Conservation (phyloP, 1,284 basidiomycete genomes). For the Sporisorium scitamineum region DNA sequence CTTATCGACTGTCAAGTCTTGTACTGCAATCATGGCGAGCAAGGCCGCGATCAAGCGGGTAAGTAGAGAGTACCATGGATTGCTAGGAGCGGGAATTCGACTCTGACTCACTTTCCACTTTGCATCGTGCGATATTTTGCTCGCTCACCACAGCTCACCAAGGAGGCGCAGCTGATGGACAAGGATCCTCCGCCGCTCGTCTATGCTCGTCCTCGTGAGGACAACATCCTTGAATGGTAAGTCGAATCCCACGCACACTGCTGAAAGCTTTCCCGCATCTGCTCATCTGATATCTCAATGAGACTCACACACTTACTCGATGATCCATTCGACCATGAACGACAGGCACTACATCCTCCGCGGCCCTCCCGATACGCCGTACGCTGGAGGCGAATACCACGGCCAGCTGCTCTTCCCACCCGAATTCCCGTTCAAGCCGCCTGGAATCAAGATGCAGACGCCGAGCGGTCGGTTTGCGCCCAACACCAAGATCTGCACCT, state of each 20-base stretch:
- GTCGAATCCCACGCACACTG: slow-evolving; percentile 18
- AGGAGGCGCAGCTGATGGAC: slow-evolving; percentile 94
- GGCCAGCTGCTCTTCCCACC: slow-evolving; percentile 75
- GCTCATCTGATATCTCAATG: too few species aligned
- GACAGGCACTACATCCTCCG: slow-evolving; percentile 74
- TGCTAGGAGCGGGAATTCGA: not conserved
- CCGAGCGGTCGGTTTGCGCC: slow-evolving; percentile 92
- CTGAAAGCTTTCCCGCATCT: not conserved
- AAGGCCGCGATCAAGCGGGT: slow-evolving; percentile 53
- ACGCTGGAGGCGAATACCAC: slow-evolving; percentile 91
- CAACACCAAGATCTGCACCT: slow-evolving; percentile 82
- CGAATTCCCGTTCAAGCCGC: slow-evolving; percentile 76
- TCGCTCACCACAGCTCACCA: slow-evolving; percentile 75
- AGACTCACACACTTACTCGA: too few species aligned
- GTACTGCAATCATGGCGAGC: slow-evolving; percentile 33
- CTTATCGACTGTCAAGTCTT: not conserved
- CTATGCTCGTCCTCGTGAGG: slow-evolving; percentile 92
- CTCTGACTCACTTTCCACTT: not conserved
- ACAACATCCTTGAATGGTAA: slow-evolving; percentile 80
- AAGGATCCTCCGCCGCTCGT: slow-evolving; percentile 92
- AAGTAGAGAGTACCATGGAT: not conserved
- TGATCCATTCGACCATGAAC: not conserved
- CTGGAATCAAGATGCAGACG: slow-evolving; percentile 97
- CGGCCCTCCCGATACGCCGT: slow-evolving; percentile 91
- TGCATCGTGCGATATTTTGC: too few species aligned